Percentiles rank a stretch among this genome's conserved stretches.
These are phyloP conservation scores for Thalassiosira hispida DNA, from an alignment of 352 stramenopile genomes.

Conservation along the genomic window DNA sequence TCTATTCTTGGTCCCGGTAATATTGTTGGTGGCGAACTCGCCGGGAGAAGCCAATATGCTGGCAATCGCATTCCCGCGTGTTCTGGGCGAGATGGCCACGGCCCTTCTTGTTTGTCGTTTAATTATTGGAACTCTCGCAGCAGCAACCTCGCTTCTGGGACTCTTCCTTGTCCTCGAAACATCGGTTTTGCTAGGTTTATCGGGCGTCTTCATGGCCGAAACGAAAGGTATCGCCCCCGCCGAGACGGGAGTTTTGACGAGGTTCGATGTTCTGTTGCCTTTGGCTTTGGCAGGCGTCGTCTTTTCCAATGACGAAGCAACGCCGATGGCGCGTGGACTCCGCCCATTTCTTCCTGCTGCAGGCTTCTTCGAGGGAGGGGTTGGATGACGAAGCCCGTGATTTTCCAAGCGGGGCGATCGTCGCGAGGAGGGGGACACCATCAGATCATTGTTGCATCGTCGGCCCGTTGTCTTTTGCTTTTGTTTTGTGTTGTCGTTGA, in stretches of 20 bases:
- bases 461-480: neutral
- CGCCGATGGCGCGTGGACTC: neutral
- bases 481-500: neutral
- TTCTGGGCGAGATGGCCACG: conserved; percentile 27
- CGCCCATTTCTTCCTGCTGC: neutral
- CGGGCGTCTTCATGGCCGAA: neutral
- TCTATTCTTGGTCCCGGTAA: neutral
- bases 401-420: conserved; percentile 12
- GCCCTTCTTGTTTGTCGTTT: conserved; percentile 4
- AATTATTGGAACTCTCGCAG: neutral
- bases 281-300: neutral
- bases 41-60: conserved; percentile 23
- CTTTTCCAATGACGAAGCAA: neutral
- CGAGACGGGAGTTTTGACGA: neutral
- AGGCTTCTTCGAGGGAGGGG: conserved; percentile 15
- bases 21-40: conserved; percentile 1
- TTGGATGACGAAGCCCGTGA: conserved; percentile 9
- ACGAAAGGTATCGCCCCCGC: neutral
- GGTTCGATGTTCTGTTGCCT: neutral
- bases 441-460: neutral
- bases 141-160: neutral
- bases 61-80: conserved; percentile 33
- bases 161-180: neutral
- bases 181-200: neutral
- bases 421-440: neutral